These are phyloP conservation scores for Pseudocercospora fuligena DNA, from an alignment of 2,329 filamentous ascomycete species.

Conservation along the genomic window DNA sequence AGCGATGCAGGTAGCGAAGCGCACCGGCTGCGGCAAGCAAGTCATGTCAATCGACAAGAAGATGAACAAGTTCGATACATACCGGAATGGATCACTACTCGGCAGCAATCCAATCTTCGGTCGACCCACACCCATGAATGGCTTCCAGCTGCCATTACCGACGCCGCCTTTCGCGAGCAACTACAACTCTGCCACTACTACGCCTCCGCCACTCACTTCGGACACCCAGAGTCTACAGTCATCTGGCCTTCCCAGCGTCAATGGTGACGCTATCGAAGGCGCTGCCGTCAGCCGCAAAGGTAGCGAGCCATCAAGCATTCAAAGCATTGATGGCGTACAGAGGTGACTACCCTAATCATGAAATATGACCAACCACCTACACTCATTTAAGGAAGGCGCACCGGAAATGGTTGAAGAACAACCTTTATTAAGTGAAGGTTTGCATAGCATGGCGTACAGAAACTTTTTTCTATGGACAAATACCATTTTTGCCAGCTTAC, in stretches of 20 bases:
- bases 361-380: not conserved
- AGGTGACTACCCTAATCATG: conserved; percentile 19
- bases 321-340: conserved; percentile 24
- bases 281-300: conserved; percentile 36
- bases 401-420: not conserved
- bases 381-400: not conserved
- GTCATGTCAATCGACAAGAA: conserved; percentile 54
- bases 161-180: conserved; percentile 30
- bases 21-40: conserved; percentile 50
- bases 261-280: conserved; percentile 43
- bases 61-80: conserved; percentile 50
- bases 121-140: conserved; percentile 14
- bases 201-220: conserved; percentile 36
- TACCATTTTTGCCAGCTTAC: conserved; percentile 3
- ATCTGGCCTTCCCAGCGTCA: conserved; percentile 37
- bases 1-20: conserved; percentile 52
- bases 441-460: conserved; percentile 11
- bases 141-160: conserved; percentile 19
- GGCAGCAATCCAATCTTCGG: conserved; percentile 8
- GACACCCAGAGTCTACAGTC: conserved; percentile 37
- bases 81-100: conserved; percentile 22
- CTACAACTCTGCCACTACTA: conserved; percentile 36
- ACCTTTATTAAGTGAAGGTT: not conserved
- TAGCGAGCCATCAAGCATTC: conserved; percentile 30
- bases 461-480: conserved; percentile 8